These are phyloP conservation scores for Camellia oleifera DNA, from an alignment of 179 eudicot species.

Conservation along the genomic window DNA sequence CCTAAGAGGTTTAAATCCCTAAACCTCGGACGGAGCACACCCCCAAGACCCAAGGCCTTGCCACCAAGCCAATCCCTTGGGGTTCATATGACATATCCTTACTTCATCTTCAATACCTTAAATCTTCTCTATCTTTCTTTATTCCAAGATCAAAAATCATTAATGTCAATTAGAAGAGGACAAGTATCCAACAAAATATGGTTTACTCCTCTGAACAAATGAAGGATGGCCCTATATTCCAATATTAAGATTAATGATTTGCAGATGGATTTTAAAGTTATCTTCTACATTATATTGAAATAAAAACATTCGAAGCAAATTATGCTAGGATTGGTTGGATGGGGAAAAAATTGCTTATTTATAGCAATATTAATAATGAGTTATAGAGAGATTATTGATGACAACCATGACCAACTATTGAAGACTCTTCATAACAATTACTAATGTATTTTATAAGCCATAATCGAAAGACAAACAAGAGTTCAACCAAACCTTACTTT, in stretches of 20 bases:
- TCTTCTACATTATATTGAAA: not conserved
- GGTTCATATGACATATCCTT: not conserved
- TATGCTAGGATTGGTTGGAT: not conserved
- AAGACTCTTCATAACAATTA: not conserved
- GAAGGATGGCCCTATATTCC: too few relatives aligned
- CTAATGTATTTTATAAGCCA: constrained; percentile 1
- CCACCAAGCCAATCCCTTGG: too few relatives aligned
- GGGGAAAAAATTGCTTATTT: too few relatives aligned
- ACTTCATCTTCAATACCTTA: not conserved
- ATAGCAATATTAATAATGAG: too few relatives aligned
- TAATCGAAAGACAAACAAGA: not conserved
- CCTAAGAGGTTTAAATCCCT: too few relatives aligned
- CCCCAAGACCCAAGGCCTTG: too few relatives aligned
- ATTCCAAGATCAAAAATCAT: too few relatives aligned
- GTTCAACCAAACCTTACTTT: constrained; percentile 54
- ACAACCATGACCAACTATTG: not conserved
- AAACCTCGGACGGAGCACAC: too few relatives aligned
- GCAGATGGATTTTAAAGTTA: not conserved
- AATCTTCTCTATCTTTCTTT: too few relatives aligned
- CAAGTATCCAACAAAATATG: too few relatives aligned
- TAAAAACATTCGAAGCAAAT: not conserved
- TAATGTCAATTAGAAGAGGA: too few relatives aligned
- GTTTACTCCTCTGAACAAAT: too few relatives aligned
- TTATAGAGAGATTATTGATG: not conserved
- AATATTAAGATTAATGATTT: not conserved